Percentiles rank a stretch among this genome's conserved stretches.
Evolutionary conservation across 1,284 basidiomycete genomes (phyloP).

Genomic region (Tremellales sp.): DNA sequence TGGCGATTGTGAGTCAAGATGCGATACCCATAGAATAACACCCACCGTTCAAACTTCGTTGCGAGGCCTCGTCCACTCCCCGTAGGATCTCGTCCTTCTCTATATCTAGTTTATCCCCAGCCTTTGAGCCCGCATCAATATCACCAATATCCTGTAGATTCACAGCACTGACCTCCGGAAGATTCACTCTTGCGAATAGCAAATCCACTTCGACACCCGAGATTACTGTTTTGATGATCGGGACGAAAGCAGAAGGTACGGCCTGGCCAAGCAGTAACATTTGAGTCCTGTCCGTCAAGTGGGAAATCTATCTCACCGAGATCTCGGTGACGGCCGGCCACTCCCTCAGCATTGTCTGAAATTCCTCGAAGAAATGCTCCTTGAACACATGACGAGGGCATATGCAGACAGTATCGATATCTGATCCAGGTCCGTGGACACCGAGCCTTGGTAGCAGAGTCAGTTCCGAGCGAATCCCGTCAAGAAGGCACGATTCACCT

Average conservation of each 20-base stretch:
- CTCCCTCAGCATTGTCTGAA: constrained; percentile 83
- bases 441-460: constrained; percentile 57
- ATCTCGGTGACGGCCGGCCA: constrained; percentile 84
- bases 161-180: constrained; percentile 36
- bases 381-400: constrained; percentile 93
- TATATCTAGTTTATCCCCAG: constrained; percentile 86
- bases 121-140: constrained; percentile 55
- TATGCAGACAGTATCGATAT: constrained; percentile 99
- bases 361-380: constrained; percentile 92
- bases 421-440: constrained; percentile 91
- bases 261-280: constrained; percentile 55
- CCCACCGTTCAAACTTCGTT: constrained; percentile 87
- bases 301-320: constrained; percentile 60
- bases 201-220: constrained; percentile 92
- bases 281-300: background rate
- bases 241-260: constrained; percentile 94
- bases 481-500: constrained; percentile 47
- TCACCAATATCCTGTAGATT: background rate
- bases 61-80: constrained; percentile 90
- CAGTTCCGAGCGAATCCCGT: background rate
- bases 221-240: constrained; percentile 88
- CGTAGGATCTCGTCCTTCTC: constrained; percentile 87
- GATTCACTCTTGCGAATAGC: constrained; percentile 65
- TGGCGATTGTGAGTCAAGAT: constrained; percentile 40
- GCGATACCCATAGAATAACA: constrained; percentile 3